These are phyloP conservation scores for Penicillium cosmopolitanum DNA, from an alignment of 495 filamentous ascomycete species.

Conservation along the genomic window DNA sequence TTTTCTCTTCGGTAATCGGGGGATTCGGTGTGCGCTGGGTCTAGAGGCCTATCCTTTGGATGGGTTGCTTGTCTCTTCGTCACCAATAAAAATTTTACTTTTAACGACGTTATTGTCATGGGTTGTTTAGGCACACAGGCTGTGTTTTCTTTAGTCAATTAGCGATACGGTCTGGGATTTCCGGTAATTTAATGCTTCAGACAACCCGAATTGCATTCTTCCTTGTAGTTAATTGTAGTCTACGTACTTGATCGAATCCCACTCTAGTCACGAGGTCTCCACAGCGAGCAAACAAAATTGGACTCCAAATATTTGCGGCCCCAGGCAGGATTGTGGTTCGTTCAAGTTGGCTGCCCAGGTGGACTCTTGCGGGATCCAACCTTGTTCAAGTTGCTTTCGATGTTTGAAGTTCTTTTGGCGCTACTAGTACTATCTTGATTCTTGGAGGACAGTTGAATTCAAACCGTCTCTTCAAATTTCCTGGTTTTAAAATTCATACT, in stretches of 20 bases:
- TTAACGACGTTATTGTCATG: slow-evolving; percentile 31
- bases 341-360: too few relatives aligned
- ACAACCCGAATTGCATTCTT: slow-evolving; percentile 38
- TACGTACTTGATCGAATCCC: background rate
- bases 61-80: slow-evolving; percentile 15
- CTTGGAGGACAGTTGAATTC: too few relatives aligned
- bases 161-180: slow-evolving; percentile 48
- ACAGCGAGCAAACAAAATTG: too few relatives aligned
- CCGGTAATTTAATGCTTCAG: slow-evolving; percentile 45
- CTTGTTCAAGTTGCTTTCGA: too few relatives aligned
- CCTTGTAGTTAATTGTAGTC: background rate
- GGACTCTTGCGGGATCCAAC: too few relatives aligned
- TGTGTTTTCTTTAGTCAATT: slow-evolving; percentile 38
- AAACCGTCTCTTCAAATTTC: too few relatives aligned
- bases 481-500: too few relatives aligned
- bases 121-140: slow-evolving; percentile 41
- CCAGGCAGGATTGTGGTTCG: too few relatives aligned
- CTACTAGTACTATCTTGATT: too few relatives aligned
- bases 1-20: slow-evolving; percentile 12
- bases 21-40: background rate
- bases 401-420: too few relatives aligned
- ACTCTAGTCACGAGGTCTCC: too few relatives aligned
- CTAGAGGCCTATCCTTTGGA: slow-evolving; percentile 5
- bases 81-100: slow-evolving; percentile 10
- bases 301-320: too few relatives aligned